Conservation (phyloP, 2,329 filamentous ascomycete species). For the Dichotomopilus funicola region DNA sequence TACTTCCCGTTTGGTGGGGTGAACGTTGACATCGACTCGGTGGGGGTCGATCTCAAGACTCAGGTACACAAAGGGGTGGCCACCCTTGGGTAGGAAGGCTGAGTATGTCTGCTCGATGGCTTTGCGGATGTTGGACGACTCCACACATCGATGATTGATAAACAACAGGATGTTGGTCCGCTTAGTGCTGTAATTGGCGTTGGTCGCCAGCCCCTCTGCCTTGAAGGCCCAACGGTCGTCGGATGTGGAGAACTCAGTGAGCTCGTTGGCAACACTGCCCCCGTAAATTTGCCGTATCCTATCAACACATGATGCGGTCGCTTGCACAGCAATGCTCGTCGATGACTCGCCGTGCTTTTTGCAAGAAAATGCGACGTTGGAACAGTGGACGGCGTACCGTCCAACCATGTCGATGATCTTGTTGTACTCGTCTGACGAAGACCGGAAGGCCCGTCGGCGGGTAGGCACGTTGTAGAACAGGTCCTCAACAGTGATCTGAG, state of each 20-base stretch:
- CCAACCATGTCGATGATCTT: conserved; percentile 96
- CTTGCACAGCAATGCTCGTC: conserved; percentile 72
- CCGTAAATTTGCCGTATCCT: conserved; percentile 89
- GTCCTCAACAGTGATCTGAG: conserved; percentile 94
- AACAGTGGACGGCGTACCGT: conserved; percentile 86
- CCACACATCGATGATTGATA: conserved; percentile 93
- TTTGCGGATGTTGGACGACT: conserved; percentile 82
- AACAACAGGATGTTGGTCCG: conserved; percentile 83
- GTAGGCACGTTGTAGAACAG: conserved; percentile 95
- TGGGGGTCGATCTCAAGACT: conserved; percentile 88
- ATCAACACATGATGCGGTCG: conserved; percentile 65
- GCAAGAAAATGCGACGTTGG: conserved; percentile 88
- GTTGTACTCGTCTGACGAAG: conserved; percentile 88
- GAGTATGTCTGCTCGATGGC: conserved; percentile 86
- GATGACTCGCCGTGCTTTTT: conserved; percentile 91
- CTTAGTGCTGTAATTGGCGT: conserved; percentile 92
- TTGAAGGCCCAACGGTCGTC: conserved; percentile 80
- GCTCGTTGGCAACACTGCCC: conserved; percentile 74
- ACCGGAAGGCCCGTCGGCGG: conserved; percentile 81
- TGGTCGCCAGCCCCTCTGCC: conserved; percentile 74
- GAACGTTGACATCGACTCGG: conserved; percentile 92
- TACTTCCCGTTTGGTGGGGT: conserved; percentile 93
- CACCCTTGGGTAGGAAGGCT: conserved; percentile 82
- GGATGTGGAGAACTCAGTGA: conserved; percentile 66
- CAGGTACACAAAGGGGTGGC: conserved; percentile 89